A percentile compares a stretch with the other conserved stretches of the same genome.
These are phyloP conservation scores for Phoenix roebelenii DNA, from an alignment of 176 grass and related monocot species.

Conservation along the genomic window DNA sequence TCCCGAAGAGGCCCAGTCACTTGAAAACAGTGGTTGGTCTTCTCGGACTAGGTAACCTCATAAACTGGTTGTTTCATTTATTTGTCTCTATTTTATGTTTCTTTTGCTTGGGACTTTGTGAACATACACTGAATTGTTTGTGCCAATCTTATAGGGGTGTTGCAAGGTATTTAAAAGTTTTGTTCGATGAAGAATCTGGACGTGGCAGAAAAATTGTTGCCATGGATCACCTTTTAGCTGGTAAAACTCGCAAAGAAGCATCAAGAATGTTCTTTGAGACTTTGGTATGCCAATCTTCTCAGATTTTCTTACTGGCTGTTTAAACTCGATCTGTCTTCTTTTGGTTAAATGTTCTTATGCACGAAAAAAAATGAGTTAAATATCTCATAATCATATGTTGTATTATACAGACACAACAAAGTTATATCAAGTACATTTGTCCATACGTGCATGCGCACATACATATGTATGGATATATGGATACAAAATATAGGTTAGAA, in stretches of 20 bases:
- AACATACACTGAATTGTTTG: neutral
- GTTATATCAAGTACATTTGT: no score
- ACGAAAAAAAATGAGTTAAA: neutral
- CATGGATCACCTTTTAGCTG: conserved; percentile 62
- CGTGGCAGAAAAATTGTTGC: conserved; percentile 59
- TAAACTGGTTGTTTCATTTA: neutral
- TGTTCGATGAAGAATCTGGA: conserved; percentile 79
- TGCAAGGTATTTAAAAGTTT: conserved; percentile 71
- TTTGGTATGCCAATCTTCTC: conserved; percentile 46
- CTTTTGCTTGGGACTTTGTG: neutral
- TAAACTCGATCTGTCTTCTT: neutral
- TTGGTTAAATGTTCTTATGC: neutral
- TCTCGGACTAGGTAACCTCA: conserved; percentile 60
- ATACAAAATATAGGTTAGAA: no score
- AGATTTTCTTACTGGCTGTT: neutral
- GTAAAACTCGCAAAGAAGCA: conserved; percentile 87
- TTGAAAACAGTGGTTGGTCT: conserved; percentile 95
- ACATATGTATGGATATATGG: no score
- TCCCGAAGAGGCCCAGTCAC: conserved; percentile 61
- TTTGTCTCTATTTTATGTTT: neutral
- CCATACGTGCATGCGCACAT: no score
- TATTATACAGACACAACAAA: no score
- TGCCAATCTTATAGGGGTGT: conserved; percentile 49
- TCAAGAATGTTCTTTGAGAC: conserved; percentile 99
- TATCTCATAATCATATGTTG: no score